These are phyloP conservation scores for Penicillium sp. DNA, from an alignment of 2,329 filamentous ascomycete genomes.

Conservation along the genomic window DNA sequence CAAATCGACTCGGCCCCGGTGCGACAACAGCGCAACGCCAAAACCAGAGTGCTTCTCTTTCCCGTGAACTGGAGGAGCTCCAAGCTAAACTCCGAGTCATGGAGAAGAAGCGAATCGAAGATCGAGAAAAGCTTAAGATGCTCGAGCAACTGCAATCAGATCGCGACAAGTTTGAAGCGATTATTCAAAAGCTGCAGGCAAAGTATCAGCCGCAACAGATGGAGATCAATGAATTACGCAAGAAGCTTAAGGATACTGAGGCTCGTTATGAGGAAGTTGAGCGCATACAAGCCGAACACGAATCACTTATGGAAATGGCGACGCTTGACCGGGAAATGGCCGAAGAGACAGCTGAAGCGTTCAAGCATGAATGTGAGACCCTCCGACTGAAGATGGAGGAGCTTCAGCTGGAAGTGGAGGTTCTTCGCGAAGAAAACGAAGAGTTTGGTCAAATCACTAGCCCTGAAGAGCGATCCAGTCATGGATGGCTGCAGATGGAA, in stretches of 20 bases:
- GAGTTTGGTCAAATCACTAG: slow-evolving; percentile 82
- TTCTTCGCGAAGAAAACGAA: slow-evolving; percentile 80
- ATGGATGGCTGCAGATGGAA: slow-evolving; percentile 89
- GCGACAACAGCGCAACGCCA: slow-evolving; percentile 41
- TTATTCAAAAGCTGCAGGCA: slow-evolving; percentile 85
- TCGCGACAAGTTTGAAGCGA: slow-evolving; percentile 60
- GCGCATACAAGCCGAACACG: slow-evolving; percentile 75
- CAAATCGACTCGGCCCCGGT: slow-evolving; percentile 27
- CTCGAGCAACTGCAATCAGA: slow-evolving; percentile 70
- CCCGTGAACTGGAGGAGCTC: slow-evolving; percentile 77
- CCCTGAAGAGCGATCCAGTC: slow-evolving; percentile 79
- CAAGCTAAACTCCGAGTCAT: slow-evolving; percentile 83
- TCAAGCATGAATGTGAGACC: slow-evolving; percentile 75
- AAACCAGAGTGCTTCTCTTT: slow-evolving; percentile 48
- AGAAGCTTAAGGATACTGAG: slow-evolving; percentile 74
- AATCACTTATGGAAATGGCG: slow-evolving; percentile 79
- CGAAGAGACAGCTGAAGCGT: slow-evolving; percentile 81
- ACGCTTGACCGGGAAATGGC: slow-evolving; percentile 93
- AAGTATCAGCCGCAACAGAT: slow-evolving; percentile 84
- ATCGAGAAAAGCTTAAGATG: slow-evolving; percentile 77
- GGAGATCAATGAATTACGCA: slow-evolving; percentile 73
- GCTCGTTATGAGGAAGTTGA: slow-evolving; percentile 67
- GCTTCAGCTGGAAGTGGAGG: slow-evolving; percentile 80
- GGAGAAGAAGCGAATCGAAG: slow-evolving; percentile 82
- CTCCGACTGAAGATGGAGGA: slow-evolving; percentile 77